phyloP scores from a whole-genome alignment of 108 stramenopile genomes.

The Cyclotella atomus region DNA sequence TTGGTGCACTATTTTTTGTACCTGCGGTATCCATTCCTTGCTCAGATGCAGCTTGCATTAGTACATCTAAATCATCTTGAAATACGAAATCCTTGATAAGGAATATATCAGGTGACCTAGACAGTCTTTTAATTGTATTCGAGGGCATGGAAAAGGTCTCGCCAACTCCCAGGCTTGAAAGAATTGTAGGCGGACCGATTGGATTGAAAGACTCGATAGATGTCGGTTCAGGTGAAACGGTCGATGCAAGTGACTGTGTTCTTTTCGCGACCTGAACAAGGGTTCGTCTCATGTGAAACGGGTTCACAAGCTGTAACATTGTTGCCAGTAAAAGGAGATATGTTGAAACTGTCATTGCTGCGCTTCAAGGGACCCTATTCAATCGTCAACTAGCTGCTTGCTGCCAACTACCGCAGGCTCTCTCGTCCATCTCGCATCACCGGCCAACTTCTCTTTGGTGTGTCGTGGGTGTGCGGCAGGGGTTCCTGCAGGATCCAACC shows the following conservation, averaged over 20 bases:
- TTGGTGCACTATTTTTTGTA: constrained; percentile 18
- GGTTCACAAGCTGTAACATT: too few relatives aligned
- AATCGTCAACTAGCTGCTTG: too few relatives aligned
- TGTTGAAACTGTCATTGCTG: too few relatives aligned
- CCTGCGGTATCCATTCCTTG: constrained; percentile 50
- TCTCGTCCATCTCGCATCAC: too few relatives aligned
- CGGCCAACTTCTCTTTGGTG: too few relatives aligned
- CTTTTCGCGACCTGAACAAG: too few relatives aligned
- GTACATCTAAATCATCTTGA: background rate
- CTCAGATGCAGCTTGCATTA: constrained; percentile 16
- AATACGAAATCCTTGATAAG: constrained; percentile 11
- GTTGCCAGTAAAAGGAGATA: too few relatives aligned
- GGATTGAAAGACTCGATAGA: constrained; percentile 25
- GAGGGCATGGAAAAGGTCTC: background rate
- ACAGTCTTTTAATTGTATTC: constrained; percentile 30
- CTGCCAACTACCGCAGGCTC: too few relatives aligned
- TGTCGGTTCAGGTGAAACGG: background rate
- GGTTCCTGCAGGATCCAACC: too few relatives aligned
- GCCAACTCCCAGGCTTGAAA: constrained; percentile 20
- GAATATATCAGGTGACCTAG: constrained; percentile 34
- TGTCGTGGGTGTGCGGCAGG: too few relatives aligned
- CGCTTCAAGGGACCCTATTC: too few relatives aligned
- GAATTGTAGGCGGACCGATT: constrained; percentile 19
- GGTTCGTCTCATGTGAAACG: too few relatives aligned
- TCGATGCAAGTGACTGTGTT: background rate